Conservation (phyloP, 2,329 filamentous ascomycete species). For the Torrubiella hemipterigena region DNA sequence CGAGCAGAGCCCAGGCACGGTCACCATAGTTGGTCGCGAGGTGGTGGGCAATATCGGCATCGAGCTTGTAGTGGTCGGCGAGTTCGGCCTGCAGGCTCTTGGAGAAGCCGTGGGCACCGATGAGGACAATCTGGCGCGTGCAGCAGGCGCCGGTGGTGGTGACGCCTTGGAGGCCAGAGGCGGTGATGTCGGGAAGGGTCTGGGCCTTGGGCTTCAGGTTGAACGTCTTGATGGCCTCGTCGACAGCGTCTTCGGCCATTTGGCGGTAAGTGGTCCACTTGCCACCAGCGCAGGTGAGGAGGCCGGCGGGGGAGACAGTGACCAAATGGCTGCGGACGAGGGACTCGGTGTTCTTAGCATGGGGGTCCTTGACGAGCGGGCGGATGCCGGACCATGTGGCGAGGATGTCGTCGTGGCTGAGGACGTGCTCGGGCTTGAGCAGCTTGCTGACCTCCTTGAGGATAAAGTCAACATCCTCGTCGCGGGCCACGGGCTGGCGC, state of each 20-base stretch:
- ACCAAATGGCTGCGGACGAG: constrained; percentile 75
- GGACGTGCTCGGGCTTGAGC: constrained; percentile 61
- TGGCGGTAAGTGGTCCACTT: constrained; percentile 87
- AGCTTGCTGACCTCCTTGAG: constrained; percentile 67
- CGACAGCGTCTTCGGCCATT: constrained; percentile 79
- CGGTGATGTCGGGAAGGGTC: constrained; percentile 51
- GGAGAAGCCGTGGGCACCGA: constrained; percentile 63
- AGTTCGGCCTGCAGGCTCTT: constrained; percentile 20
- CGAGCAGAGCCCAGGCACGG: constrained; percentile 60
- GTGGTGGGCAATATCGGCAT: constrained; percentile 27
- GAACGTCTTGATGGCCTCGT: constrained; percentile 62
- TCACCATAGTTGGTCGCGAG: constrained; percentile 30
- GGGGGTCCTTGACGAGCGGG: constrained; percentile 68
- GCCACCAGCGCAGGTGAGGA: constrained; percentile 70
- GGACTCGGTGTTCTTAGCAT: constrained; percentile 71
- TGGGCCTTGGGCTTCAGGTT: constrained; percentile 41
- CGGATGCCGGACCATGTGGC: constrained; percentile 78
- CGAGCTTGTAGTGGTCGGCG: constrained; percentile 18
- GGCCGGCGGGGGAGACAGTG: constrained; percentile 59
- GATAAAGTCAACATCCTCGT: constrained; percentile 75
- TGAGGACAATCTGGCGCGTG: constrained; percentile 60
- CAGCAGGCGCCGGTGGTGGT: constrained; percentile 59
- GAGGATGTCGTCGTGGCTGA: constrained; percentile 63
- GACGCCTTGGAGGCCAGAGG: constrained; percentile 35
- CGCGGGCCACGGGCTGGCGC: constrained; percentile 57